phyloP scores from a whole-genome alignment of 345 rosid species.

The Draba incana region DNA sequence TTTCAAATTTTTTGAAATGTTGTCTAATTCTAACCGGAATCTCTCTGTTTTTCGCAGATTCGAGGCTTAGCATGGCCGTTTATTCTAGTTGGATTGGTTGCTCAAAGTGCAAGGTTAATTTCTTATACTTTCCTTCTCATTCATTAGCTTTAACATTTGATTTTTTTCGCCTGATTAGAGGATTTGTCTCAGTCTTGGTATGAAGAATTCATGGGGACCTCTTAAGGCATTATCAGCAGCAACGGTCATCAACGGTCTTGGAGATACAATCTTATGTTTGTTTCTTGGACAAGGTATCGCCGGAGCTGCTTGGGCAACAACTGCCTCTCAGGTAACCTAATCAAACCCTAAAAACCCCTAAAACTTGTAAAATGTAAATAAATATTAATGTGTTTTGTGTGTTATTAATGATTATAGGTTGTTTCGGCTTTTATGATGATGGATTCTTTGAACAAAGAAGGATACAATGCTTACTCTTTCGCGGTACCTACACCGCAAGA shows the following conservation, averaged over 20 bases:
- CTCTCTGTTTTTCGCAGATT: conserved; percentile 55
- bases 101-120: conserved; percentile 93
- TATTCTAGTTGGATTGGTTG: conserved; percentile 87
- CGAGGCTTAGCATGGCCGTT: conserved; percentile 95
- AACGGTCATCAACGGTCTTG: conserved; percentile 73
- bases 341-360: background rate
- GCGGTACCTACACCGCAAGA: conserved; percentile 66
- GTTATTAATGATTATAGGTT: conserved; percentile 48
- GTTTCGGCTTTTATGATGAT: conserved; percentile 94
- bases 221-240: conserved; percentile 88
- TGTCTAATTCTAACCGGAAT: conserved; percentile 21
- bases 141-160: background rate
- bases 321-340: conserved; percentile 71
- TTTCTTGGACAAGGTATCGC: conserved; percentile 80
- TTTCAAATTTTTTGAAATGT: conserved; percentile 11
- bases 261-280: conserved; percentile 77
- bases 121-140: background rate
- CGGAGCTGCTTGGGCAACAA: conserved; percentile 98
- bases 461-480: conserved; percentile 68
- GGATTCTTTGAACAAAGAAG: conserved; percentile 70
- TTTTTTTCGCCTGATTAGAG: conserved; percentile 38
- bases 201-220: conserved; percentile 96
- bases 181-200: conserved; percentile 72
- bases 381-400: conserved; percentile 23
- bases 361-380: conserved; percentile 1